These are phyloP conservation scores for Picochlorum sp. DNA, from an alignment of 139 green algal genomes.

Conservation along the genomic window DNA sequence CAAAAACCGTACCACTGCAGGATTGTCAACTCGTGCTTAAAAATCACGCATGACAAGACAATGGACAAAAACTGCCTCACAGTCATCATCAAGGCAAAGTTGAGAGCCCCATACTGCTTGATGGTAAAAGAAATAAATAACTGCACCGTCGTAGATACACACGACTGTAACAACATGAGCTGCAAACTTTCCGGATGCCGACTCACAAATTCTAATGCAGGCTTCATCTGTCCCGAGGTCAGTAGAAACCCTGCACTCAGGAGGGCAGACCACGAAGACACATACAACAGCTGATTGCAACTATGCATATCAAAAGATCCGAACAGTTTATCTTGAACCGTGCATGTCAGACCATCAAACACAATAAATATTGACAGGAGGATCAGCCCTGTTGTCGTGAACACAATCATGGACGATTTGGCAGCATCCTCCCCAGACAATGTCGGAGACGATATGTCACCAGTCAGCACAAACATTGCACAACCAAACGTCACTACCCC, in stretches of 20 bases:
- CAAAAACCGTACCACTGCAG: conserved; percentile 44
- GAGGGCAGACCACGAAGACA: conserved; percentile 8
- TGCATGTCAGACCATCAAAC: conserved; percentile 19
- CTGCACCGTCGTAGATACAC: conserved; percentile 43
- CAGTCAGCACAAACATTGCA: conserved; percentile 16
- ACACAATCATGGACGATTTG: neutral
- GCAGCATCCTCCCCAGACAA: neutral
- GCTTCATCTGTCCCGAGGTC: conserved; percentile 45
- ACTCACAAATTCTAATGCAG: conserved; percentile 55
- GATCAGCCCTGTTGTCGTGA: neutral
- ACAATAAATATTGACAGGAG: conserved; percentile 15
- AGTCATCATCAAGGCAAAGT: conserved; percentile 94
- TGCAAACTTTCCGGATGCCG: conserved; percentile 49
- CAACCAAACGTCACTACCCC: conserved; percentile 9
- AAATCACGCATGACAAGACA: conserved; percentile 72
- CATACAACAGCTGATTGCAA: conserved; percentile 18
- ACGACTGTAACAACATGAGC: conserved; percentile 56
- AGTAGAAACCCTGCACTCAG: conserved; percentile 1
- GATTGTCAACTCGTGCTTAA: conserved; percentile 56
- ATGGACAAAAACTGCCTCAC: conserved; percentile 86
- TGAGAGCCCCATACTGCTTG: conserved; percentile 77
- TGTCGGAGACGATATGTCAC: conserved; percentile 9
- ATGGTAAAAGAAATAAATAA: conserved; percentile 85
- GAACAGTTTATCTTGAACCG: conserved; percentile 17
- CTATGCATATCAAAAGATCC: conserved; percentile 12